phyloP scores from a whole-genome alignment of 441 rosid species.

The Theobroma grandiflorum region DNA sequence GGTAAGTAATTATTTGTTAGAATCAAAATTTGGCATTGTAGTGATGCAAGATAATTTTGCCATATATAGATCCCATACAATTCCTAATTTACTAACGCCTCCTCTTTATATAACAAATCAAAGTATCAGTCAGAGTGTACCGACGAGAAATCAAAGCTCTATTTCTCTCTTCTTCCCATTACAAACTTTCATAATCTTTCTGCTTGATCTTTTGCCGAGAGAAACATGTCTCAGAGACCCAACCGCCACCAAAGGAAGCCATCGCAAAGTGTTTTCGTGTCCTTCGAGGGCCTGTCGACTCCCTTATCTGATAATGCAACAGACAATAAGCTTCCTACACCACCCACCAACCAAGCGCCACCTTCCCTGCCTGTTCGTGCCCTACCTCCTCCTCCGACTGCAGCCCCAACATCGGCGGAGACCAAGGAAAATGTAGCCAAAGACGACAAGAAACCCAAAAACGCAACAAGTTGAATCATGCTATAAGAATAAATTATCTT shows the following conservation, averaged over 20 bases:
- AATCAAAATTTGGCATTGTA: too few relatives aligned
- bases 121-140: neutral
- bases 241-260: conserved; percentile 51
- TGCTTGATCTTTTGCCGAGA: neutral
- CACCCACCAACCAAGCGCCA: conserved; percentile 12
- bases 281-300: conserved; percentile 35
- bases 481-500: neutral
- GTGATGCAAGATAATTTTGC: too few relatives aligned
- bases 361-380: conserved; percentile 5
- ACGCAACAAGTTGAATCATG: too few relatives aligned
- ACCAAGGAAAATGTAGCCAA: neutral
- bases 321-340: neutral
- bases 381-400: neutral
- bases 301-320: conserved; percentile 27
- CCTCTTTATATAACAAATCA: neutral
- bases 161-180: neutral
- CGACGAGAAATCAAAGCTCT: neutral
- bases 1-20: too few relatives aligned
- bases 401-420: neutral
- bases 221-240: conserved; percentile 40
- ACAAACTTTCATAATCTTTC: neutral
- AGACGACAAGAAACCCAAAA: conserved; percentile 3
- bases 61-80: too few relatives aligned
- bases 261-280: conserved; percentile 42
- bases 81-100: neutral